A percentile compares a stretch with the other conserved stretches of the same genome.
These are phyloP conservation scores for Mucor plumbeus DNA, from an alignment of 371 early-diverging fungal genomes.

Conservation along the genomic window DNA sequence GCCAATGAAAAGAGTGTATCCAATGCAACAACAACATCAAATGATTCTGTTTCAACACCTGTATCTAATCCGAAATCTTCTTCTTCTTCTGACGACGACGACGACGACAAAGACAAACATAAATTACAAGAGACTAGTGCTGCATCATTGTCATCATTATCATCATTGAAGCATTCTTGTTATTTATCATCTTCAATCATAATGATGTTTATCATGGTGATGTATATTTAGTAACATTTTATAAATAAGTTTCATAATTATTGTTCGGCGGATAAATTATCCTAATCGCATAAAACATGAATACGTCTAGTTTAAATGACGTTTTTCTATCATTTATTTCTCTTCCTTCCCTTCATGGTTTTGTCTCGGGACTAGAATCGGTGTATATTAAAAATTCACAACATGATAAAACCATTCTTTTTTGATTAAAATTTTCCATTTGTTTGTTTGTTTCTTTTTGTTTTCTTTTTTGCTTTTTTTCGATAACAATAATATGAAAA, in stretches of 20 bases:
- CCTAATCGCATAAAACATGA: not conserved
- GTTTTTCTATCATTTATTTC: not conserved
- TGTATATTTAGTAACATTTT: not conserved
- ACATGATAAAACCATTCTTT: not conserved
- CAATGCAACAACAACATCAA: not conserved
- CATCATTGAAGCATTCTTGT: no score
- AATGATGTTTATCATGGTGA: not conserved
- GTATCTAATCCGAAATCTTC: not conserved
- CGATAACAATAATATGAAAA: slow-evolving; percentile 18
- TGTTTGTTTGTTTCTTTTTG: slow-evolving; percentile 20
- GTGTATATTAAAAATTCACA: slow-evolving; percentile 11
- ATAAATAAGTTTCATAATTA: not conserved
- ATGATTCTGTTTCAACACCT: no score
- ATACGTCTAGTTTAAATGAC: not conserved
- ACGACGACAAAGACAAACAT: no score
- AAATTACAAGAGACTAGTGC: not conserved
- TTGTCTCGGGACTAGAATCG: slow-evolving; percentile 19
- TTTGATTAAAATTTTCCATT: slow-evolving; percentile 10
- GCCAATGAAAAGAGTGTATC: not conserved
- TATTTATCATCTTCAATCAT: not conserved
- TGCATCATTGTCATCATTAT: not conserved
- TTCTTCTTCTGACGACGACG: not conserved
- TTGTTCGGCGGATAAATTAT: slow-evolving; percentile 1
- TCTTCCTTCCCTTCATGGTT: not conserved
- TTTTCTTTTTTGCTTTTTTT: no score